Base-by-base conservation (phyloP, 176 grass and related monocot species). In the Carex littledalei region DNA sequence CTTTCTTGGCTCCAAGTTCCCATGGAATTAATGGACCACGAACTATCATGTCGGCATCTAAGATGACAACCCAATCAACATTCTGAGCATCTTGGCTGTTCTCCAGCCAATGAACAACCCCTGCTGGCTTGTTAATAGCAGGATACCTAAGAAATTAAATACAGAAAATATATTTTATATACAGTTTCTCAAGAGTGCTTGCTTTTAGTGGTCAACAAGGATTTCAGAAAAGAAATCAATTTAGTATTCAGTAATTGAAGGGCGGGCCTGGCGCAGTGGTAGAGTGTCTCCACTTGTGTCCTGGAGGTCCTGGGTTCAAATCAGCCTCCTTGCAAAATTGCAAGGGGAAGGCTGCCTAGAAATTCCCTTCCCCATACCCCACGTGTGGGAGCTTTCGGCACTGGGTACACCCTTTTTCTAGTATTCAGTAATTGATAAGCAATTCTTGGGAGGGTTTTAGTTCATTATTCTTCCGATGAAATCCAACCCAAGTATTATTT, bases 11-110 rank as follows among this genome's bases (percentile, higher is more conserved):
- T 57, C 91, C 96, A 1, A 99, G 87, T 84, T 99, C 93, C 96
- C 91, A 95, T 65, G 96, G 93, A 84, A 95, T 85, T 58, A 99
- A 87, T 54, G 96, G 93, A 11, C 93, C 93, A 56, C 96, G 87
- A 86, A 99, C 67, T 63, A 99, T 95, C 85, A 95, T 94, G 87
- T 99, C 96, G 0, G 96, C 96, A 62, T 99, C 93, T 76, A 99
- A 83, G 57, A 94, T 95, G 63, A 99, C 89, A 53, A 95, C 91
- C 93, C 96, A 99, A 79, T 99, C 96, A 8, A 99, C 96, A 66
- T 92, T 88, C 37, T 92, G 84, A 8, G 93, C 91, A 86, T 99
- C 93, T 84, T 86, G 53, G 52, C 96, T 99, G 84, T 99, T 86
- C 63, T 95, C 84, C 84, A 95, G 84, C 96, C 96, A 99, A 92